Evolutionary conservation across 192 early-diverging fungal species (phyloP).

Genomic region (Powellomyces hirtus): DNA sequence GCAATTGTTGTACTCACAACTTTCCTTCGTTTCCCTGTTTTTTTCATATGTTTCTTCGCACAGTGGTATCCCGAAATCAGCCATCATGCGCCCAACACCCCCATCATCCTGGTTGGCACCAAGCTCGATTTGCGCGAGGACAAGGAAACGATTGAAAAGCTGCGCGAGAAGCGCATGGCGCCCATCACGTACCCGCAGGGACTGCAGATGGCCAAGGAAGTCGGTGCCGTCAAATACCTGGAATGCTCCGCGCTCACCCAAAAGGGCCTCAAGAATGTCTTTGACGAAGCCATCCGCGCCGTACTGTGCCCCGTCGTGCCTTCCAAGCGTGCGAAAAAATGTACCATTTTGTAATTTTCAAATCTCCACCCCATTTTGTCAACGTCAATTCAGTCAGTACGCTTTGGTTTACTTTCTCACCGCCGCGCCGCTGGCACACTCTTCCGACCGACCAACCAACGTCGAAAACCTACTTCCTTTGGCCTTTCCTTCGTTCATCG

Average conservation of each 20-base stretch:
- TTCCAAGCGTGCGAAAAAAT: conserved; percentile 68
- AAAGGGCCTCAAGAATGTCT: conserved; percentile 96
- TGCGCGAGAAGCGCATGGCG: conserved; percentile 79
- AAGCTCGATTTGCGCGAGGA: conserved; percentile 98
- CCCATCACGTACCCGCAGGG: conserved; percentile 90
- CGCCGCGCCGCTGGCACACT: too few relatives aligned
- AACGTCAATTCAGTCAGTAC: too few relatives aligned
- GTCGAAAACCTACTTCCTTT: too few relatives aligned
- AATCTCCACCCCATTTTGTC: too few relatives aligned
- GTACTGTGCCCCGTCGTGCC: conserved; percentile 74
- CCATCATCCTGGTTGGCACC: conserved; percentile 91
- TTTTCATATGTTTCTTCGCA: too few relatives aligned
- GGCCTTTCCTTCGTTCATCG: too few relatives aligned
- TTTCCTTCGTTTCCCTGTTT: too few relatives aligned
- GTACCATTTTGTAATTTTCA: conserved; percentile 72
- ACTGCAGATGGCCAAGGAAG: conserved; percentile 83
- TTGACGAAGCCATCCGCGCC: conserved; percentile 97
- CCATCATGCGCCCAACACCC: conserved; percentile 93
- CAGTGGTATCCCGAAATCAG: conserved; percentile 94
- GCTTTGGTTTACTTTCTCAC: too few relatives aligned
- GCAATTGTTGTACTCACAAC: too few relatives aligned
- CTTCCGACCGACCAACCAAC: too few relatives aligned
- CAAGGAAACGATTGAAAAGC: conserved; percentile 81
- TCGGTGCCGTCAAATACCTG: conserved; percentile 87
- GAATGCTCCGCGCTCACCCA: conserved; percentile 98